Conservation (phyloP, 164 flowering plant species). For the Macadamia integrifolia region DNA sequence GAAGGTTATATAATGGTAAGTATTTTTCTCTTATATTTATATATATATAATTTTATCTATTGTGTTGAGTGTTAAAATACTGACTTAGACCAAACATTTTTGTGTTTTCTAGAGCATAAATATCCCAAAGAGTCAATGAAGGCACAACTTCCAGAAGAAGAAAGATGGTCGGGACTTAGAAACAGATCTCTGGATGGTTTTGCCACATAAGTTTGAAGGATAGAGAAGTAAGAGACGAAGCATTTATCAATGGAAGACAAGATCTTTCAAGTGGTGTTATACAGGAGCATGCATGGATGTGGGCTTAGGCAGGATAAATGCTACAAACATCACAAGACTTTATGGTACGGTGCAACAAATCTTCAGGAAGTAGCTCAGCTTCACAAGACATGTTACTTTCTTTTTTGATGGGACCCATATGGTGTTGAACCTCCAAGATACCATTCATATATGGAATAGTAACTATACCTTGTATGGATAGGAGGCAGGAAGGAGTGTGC, state of each 20-base stretch:
- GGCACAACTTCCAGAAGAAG: conserved; percentile 44
- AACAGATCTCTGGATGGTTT: conserved; percentile 94
- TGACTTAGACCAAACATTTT: neutral
- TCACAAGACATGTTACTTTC: conserved; percentile 36
- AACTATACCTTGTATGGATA: conserved; percentile 13
- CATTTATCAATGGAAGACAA: conserved; percentile 44
- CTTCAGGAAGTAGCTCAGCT: conserved; percentile 77
- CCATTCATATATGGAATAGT: conserved; percentile 19
- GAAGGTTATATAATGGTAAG: conserved; percentile 55
- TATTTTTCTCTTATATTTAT: neutral
- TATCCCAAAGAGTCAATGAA: conserved; percentile 76
- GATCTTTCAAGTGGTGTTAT: conserved; percentile 74
- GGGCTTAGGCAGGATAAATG: conserved; percentile 86
- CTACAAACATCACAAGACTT: conserved; percentile 60
- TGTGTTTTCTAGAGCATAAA: conserved; percentile 59
- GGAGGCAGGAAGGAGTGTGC: conserved; percentile 13
- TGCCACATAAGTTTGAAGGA: conserved; percentile 95
- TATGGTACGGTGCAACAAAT: conserved; percentile 39
- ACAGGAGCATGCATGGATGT: conserved; percentile 65
- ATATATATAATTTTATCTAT: conserved; percentile 1
- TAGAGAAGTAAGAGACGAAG: conserved; percentile 52
- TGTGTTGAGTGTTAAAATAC: neutral
- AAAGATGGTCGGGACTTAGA: conserved; percentile 62
- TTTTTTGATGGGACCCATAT: conserved; percentile 23
- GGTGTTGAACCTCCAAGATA: conserved; percentile 30